phyloP scores from a whole-genome alignment of 768 basidiomycete genomes.

The Pulveroboletus sp. region DNA sequence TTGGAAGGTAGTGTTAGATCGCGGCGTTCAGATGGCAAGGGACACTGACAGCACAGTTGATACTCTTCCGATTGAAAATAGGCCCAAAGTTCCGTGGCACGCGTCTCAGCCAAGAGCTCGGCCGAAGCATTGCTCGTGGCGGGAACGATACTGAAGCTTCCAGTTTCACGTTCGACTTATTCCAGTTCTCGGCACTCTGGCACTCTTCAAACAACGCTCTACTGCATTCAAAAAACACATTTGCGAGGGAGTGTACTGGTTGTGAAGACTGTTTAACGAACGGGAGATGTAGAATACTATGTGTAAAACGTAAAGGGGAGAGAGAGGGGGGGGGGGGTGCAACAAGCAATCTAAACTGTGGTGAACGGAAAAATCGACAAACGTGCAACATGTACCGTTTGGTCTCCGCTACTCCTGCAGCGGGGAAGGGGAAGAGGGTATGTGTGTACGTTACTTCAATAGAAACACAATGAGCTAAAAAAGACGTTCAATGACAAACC shows the following conservation, averaged over 20 bases:
- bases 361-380: slow-evolving; percentile 10
- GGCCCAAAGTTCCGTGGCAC: not conserved
- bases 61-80: not conserved
- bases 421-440: slow-evolving; percentile 16
- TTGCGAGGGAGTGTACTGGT: slow-evolving; percentile 26
- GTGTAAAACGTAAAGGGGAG: slow-evolving; percentile 7
- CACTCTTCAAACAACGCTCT: slow-evolving; percentile 16
- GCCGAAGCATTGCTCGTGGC: slow-evolving; percentile 3
- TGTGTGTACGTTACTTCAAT: slow-evolving; percentile 25
- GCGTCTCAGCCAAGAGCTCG: slow-evolving; percentile 4
- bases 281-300: slow-evolving; percentile 20
- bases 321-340: too few relatives aligned
- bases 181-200: not conserved
- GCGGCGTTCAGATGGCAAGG: slow-evolving; percentile 5
- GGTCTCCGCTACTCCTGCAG: slow-evolving; percentile 19
- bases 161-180: not conserved
- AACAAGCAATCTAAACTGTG: slow-evolving; percentile 21
- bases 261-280: slow-evolving; percentile 22
- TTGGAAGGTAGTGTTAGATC: slow-evolving; percentile 6
- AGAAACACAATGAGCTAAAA: slow-evolving; percentile 25
- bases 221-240: slow-evolving; percentile 20
- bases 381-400: slow-evolving; percentile 17
- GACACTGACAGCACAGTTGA: slow-evolving; percentile 2
- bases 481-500: slow-evolving; percentile 6
- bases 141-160: too few relatives aligned